A percentile compares a stretch with the other conserved stretches of the same genome.
Conservation (phyloP, 257 asterid species). For the Fraxinus excelsior region DNA sequence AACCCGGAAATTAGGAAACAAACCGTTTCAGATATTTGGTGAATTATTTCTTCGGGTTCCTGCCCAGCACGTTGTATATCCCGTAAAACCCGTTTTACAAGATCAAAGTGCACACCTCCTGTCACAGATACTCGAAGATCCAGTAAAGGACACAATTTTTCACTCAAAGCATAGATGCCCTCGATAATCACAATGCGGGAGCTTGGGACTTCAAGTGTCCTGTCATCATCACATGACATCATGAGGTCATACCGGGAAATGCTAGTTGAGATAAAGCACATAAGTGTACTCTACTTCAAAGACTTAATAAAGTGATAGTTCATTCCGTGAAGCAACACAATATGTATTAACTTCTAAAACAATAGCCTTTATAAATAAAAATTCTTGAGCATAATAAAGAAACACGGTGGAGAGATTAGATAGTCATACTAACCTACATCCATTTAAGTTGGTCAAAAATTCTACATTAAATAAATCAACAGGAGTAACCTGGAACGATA, state of each 20-base stretch:
- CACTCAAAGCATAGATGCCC: conserved; percentile 95
- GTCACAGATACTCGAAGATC: conserved; percentile 95
- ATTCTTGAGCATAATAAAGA: neutral
- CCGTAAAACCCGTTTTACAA: conserved; percentile 92
- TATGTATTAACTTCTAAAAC: conserved; percentile 1
- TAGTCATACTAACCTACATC: neutral
- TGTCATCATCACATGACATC: conserved; percentile 40
- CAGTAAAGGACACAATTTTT: conserved; percentile 70
- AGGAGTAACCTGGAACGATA: conserved; percentile 1
- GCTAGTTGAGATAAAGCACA: conserved; percentile 16
- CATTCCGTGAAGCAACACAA: neutral
- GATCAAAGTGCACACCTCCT: conserved; percentile 99
- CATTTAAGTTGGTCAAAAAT: conserved; percentile 6
- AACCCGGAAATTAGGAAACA: conserved; percentile 33
- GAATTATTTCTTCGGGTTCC: conserved; percentile 97
- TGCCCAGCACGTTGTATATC: conserved; percentile 98
- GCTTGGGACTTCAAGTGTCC: conserved; percentile 92
- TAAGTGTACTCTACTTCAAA: conserved; percentile 2
- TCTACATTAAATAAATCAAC: conserved; percentile 17
- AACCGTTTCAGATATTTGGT: conserved; percentile 97
- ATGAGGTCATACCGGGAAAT: conserved; percentile 25
- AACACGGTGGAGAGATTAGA: neutral
- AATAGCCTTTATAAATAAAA: neutral
- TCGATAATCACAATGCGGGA: conserved; percentile 88
- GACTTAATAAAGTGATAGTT: conserved; percentile 4